Evolutionary conservation across 2,329 filamentous ascomycete species (phyloP).

Genomic region (Pseudogymnoascus sp.): DNA sequence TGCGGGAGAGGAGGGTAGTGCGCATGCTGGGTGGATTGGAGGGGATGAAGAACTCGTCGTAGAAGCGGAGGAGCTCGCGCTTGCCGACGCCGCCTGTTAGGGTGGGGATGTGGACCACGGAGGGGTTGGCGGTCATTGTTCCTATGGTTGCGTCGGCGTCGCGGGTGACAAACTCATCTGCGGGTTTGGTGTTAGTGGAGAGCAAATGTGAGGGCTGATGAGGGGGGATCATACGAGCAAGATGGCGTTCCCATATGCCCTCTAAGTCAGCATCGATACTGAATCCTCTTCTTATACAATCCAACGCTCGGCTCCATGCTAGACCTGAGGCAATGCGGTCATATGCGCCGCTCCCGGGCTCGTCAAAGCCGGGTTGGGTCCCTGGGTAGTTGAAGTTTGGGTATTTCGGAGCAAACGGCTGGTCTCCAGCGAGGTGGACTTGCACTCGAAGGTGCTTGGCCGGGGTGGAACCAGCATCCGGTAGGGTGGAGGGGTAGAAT

Average conservation of each 20-base stretch:
- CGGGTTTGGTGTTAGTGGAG: neutral
- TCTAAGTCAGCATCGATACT: slow-evolving; percentile 57
- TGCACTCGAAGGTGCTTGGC: slow-evolving; percentile 28
- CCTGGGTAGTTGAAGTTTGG: slow-evolving; percentile 22
- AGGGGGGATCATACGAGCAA: slow-evolving; percentile 42
- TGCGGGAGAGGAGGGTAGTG: slow-evolving; percentile 57
- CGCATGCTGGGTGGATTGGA: slow-evolving; percentile 53
- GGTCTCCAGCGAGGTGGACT: slow-evolving; percentile 27
- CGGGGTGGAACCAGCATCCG: slow-evolving; percentile 34
- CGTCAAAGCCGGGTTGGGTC: slow-evolving; percentile 58
- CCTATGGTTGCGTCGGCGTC: slow-evolving; percentile 54
- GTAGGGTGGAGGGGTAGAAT: slow-evolving; percentile 56
- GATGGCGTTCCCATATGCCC: slow-evolving; percentile 57
- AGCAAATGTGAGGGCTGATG: neutral
- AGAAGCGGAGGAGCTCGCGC: slow-evolving; percentile 53
- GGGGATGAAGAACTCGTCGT: slow-evolving; percentile 57
- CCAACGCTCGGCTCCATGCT: slow-evolving; percentile 61
- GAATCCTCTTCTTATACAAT: slow-evolving; percentile 54
- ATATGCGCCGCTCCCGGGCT: slow-evolving; percentile 61
- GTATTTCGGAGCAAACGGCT: slow-evolving; percentile 12
- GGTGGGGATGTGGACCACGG: slow-evolving; percentile 63
- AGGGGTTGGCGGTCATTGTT: slow-evolving; percentile 56
- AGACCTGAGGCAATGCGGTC: slow-evolving; percentile 56
- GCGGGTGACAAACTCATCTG: slow-evolving; percentile 48
- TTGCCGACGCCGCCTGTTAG: slow-evolving; percentile 57